phyloP scores from a whole-genome alignment of 2,329 filamentous ascomycete genomes.

The Fusarium redolens region DNA sequence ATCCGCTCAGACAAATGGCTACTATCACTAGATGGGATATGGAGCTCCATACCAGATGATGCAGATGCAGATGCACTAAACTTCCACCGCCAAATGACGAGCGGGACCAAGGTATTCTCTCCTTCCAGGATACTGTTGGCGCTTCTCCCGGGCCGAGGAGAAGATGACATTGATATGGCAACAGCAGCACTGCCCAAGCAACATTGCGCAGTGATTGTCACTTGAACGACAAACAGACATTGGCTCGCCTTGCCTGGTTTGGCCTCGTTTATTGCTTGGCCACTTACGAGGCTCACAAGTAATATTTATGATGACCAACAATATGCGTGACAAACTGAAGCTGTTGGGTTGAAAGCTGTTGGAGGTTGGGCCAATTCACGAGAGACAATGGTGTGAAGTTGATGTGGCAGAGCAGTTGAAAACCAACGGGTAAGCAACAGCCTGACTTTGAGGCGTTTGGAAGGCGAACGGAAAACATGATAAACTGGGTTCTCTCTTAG shows the following conservation, averaged over 20 bases:
- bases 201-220: conserved; percentile 2
- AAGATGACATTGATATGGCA: conserved; percentile 7
- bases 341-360: neutral
- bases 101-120: conserved; percentile 22
- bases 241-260: conserved; percentile 5
- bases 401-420: neutral
- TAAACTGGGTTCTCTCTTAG: conserved; percentile 12
- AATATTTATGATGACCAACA: neutral
- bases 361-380: neutral
- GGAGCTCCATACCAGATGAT: conserved; percentile 38
- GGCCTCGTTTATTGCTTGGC: neutral
- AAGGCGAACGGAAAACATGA: neutral
- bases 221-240: conserved; percentile 7
- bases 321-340: neutral
- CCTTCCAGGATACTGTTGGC: conserved; percentile 19
- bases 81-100: neutral
- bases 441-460: conserved; percentile 27
- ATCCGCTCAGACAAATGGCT: conserved; percentile 48
- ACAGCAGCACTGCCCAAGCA: neutral
- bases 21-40: conserved; percentile 52
- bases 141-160: conserved; percentile 4
- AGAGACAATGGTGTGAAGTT: neutral
- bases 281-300: neutral
- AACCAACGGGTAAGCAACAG: conserved; percentile 5
- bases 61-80: conserved; percentile 37